Base-by-base conservation (phyloP, 148 eudicot genomes). In the Chenopodium formosanum region DNA sequence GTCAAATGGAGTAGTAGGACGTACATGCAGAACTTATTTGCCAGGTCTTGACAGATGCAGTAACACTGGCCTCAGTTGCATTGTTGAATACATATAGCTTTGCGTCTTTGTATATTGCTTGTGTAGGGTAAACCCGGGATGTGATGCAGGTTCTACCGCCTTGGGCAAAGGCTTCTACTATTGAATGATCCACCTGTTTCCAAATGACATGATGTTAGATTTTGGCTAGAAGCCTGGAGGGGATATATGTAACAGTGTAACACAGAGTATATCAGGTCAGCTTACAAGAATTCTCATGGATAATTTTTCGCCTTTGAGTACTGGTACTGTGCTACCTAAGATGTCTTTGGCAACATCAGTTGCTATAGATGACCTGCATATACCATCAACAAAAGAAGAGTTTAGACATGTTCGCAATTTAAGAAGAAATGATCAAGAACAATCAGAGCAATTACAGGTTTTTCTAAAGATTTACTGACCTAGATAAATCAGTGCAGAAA, bases 121-220 rank as follows among this genome's bases (percentile, higher is more conserved):
- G 86, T 23, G 92, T 91, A 65, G 97, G 97, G 81, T 92, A 92
- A 0, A 91, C 87, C 2, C 97, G 71, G 8, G 94, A 86, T n/a
- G 94, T 92, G 11, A 92, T 89, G 79, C 89, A 80, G n/a, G 90
- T 85, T 71, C 94, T 86, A 14, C 97, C 97, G 3, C 88, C 90
- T 86, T 91, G 94, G 1, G 89, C 92, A 77, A 87, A 92, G 20
- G 94, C 90, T 81, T 92, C 97, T 5, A 92, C 87, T 58, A 92
- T 91, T 9, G 97, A 92, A 81, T 92, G 97, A 88, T 92, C 96
- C 76, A 92, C 92, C 94, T 91, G 75, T 68, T 66, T 4, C 19
- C 60, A 44, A 16, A 40, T 7, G 23, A 46, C 50, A 63, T 8
- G 19, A 7, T 14, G 16, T 65, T 31, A 47, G 19, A 70, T 58